These are phyloP conservation scores for Immersiella caudata DNA, from an alignment of 495 filamentous ascomycete genomes.

Conservation along the genomic window DNA sequence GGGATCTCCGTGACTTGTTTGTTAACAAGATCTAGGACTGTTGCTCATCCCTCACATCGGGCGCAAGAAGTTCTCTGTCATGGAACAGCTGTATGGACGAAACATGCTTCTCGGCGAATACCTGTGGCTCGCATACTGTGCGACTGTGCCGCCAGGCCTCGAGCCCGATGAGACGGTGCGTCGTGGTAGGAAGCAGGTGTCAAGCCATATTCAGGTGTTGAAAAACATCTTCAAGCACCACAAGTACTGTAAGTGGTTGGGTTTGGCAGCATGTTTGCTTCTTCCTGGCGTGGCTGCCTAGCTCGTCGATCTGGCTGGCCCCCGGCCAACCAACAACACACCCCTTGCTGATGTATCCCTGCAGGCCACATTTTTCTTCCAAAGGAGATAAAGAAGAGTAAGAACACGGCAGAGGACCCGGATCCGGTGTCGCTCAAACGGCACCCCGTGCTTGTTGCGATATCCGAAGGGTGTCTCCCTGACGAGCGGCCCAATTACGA, in stretches of 20 bases:
- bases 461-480: slow-evolving; percentile 50
- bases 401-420: slow-evolving; percentile 30
- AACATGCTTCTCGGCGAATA: slow-evolving; percentile 91
- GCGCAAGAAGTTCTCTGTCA: slow-evolving; percentile 71
- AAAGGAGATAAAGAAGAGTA: slow-evolving; percentile 30
- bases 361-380: slow-evolving; percentile 55
- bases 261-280: slow-evolving; percentile 2
- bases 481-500: slow-evolving; percentile 55
- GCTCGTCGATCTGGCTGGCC: slow-evolving; percentile 1
- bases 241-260: slow-evolving; percentile 33
- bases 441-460: slow-evolving; percentile 54
- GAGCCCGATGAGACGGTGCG: slow-evolving; percentile 35
- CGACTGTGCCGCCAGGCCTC: slow-evolving; percentile 39
- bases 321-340: slow-evolving; percentile 16
- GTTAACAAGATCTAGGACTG: slow-evolving; percentile 59
- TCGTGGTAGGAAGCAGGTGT: slow-evolving; percentile 84
- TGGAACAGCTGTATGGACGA: slow-evolving; percentile 74
- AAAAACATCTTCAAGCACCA: slow-evolving; percentile 68
- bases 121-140: slow-evolving; percentile 61
- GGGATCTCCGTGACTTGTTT: neutral
- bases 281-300: slow-evolving; percentile 15
- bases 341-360: slow-evolving; percentile 24
- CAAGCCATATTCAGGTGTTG: slow-evolving; percentile 96
- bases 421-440: slow-evolving; percentile 56
- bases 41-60: slow-evolving; percentile 82